Evolutionary conservation across 2,329 filamentous ascomycete species (phyloP).

Genomic region (Aspergillus awamori): DNA sequence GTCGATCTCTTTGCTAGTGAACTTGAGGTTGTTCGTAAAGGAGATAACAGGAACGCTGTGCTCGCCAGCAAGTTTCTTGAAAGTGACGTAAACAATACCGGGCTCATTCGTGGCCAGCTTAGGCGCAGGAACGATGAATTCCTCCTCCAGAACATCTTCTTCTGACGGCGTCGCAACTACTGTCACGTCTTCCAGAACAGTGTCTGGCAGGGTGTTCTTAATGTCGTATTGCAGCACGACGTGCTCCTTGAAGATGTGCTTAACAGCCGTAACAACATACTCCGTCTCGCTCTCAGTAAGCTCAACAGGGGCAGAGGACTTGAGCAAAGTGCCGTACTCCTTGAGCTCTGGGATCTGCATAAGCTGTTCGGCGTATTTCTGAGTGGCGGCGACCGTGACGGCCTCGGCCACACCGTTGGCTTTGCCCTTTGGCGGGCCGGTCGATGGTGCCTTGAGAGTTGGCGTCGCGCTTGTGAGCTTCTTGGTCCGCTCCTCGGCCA

Average conservation of each 20-base stretch:
- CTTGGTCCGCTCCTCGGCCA: constrained; percentile 94
- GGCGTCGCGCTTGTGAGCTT: constrained; percentile 92
- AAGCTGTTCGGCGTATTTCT: constrained; percentile 87
- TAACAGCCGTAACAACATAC: constrained; percentile 90
- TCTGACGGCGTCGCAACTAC: constrained; percentile 78
- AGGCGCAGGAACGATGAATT: constrained; percentile 89
- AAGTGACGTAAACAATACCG: constrained; percentile 92
- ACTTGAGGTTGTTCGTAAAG: constrained; percentile 93
- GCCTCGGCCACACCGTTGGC: constrained; percentile 72
- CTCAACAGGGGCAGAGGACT: constrained; percentile 82
- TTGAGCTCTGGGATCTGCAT: constrained; percentile 88
- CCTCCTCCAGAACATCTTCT: constrained; percentile 74
- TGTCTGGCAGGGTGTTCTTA: constrained; percentile 93
- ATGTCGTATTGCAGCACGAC: constrained; percentile 95
- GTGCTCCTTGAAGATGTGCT: constrained; percentile 98
- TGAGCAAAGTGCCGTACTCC: constrained; percentile 86
- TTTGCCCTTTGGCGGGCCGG: constrained; percentile 73
- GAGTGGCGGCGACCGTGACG: constrained; percentile 75
- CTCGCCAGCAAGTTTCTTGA: constrained; percentile 79
- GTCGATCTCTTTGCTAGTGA: constrained; percentile 97
- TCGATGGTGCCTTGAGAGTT: constrained; percentile 88
- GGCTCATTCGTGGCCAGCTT: constrained; percentile 82
- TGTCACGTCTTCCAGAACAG: constrained; percentile 85
- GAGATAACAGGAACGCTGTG: constrained; percentile 74
- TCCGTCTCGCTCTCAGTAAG: constrained; percentile 97